A percentile compares a stretch with the other conserved stretches of the same genome.
Conservation (phyloP, 2,329 filamentous ascomycete genomes). For the Cordyceps fumosorosea region DNA sequence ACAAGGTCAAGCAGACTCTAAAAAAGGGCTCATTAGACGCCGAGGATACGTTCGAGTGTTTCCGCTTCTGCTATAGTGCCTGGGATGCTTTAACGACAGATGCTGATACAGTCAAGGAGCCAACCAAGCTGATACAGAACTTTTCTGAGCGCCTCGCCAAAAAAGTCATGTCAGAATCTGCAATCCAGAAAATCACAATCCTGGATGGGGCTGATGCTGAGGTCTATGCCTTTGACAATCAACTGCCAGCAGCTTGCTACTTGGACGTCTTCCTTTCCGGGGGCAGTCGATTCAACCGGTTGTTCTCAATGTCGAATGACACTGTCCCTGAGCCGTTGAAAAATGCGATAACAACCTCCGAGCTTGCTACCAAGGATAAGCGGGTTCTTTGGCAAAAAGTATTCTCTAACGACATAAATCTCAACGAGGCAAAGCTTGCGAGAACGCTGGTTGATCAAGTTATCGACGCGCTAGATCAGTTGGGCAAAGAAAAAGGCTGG, state of each 20-base stretch:
- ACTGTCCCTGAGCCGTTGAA: slow-evolving; percentile 21
- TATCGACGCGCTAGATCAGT: slow-evolving; percentile 23
- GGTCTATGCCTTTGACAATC: background rate
- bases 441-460: slow-evolving; percentile 27
- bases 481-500: slow-evolving; percentile 26
- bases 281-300: slow-evolving; percentile 25
- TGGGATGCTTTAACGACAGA: slow-evolving; percentile 35
- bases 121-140: slow-evolving; percentile 25
- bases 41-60: slow-evolving; percentile 33
- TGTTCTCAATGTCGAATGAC: slow-evolving; percentile 22
- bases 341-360: slow-evolving; percentile 13
- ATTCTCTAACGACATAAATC: slow-evolving; percentile 31
- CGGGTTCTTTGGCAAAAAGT: slow-evolving; percentile 24
- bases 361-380: background rate
- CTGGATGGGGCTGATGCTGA: background rate
- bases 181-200: slow-evolving; percentile 19
- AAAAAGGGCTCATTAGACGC: slow-evolving; percentile 26
- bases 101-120: slow-evolving; percentile 22
- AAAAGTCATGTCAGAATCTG: slow-evolving; percentile 22
- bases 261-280: slow-evolving; percentile 28
- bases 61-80: slow-evolving; percentile 32
- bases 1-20: slow-evolving; percentile 27
- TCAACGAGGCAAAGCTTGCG: slow-evolving; percentile 28
- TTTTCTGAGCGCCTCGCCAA: slow-evolving; percentile 29
- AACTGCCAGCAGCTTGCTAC: slow-evolving; percentile 18